Conservation (phyloP, 176 grass and related monocot genomes). For the Avena insularis region DNA sequence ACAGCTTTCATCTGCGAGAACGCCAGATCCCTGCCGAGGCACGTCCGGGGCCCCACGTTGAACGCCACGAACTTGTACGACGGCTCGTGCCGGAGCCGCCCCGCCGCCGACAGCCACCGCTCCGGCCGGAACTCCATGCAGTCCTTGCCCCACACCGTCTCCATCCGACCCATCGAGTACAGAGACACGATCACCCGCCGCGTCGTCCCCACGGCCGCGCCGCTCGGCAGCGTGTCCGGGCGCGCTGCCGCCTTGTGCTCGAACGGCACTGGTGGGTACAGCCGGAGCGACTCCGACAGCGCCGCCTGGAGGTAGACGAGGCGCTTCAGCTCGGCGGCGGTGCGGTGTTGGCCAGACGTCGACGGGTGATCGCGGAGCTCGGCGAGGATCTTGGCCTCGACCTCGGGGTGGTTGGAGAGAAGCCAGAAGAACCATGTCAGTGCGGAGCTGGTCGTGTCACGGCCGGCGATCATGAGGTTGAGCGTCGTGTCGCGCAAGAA, state of each 20-base stretch:
- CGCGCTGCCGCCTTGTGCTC: too few species aligned
- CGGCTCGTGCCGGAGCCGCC: slow-evolving; percentile 62
- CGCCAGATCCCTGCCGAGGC: slow-evolving; percentile 69
- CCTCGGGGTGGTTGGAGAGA: slow-evolving; percentile 60
- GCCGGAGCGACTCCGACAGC: too few species aligned
- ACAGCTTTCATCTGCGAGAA: slow-evolving; percentile 77
- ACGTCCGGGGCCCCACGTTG: slow-evolving; percentile 76
- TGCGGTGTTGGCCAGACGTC: background rate
- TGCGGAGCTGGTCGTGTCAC: slow-evolving; percentile 65
- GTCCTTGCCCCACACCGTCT: slow-evolving; percentile 82
- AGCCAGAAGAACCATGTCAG: slow-evolving; percentile 91
- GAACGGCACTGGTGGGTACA: too few species aligned
- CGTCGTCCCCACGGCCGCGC: background rate
- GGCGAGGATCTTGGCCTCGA: slow-evolving; percentile 61
- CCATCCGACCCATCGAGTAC: slow-evolving; percentile 89
- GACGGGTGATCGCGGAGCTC: slow-evolving; percentile 50
- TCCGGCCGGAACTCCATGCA: slow-evolving; percentile 81
- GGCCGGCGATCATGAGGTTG: slow-evolving; percentile 80
- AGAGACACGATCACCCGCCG: slow-evolving; percentile 56
- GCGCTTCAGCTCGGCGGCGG: too few species aligned
- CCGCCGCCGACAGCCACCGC: slow-evolving; percentile 67
- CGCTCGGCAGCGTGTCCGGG: too few species aligned
- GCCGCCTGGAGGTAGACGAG: too few species aligned
- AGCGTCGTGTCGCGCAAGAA: slow-evolving; percentile 82
- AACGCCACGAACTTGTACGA: slow-evolving; percentile 84